Percentiles rank a stretch among this genome's conserved stretches.
These are phyloP conservation scores for Rutstroemia sp. DNA, from an alignment of 2,329 filamentous ascomycete genomes.

Conservation along the genomic window DNA sequence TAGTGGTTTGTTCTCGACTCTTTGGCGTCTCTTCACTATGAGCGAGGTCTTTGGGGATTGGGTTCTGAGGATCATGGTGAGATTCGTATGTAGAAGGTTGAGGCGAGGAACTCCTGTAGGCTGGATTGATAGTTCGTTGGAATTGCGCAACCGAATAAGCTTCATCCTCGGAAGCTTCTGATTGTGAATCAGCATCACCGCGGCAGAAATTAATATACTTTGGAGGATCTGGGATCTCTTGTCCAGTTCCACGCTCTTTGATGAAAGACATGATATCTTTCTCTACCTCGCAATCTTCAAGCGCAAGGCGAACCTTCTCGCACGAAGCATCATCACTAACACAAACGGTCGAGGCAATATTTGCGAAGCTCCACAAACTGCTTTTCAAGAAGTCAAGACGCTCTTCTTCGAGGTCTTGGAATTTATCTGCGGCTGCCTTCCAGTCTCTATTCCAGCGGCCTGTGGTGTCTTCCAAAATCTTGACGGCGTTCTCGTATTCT, in stretches of 20 bases:
- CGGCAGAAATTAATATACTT: constrained; percentile 99
- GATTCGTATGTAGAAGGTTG: constrained; percentile 90
- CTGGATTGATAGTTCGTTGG: constrained; percentile 88
- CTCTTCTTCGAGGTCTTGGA: constrained; percentile 97
- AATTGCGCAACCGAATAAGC: constrained; percentile 94
- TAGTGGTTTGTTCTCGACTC: constrained; percentile 39
- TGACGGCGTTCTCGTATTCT: constrained; percentile 90
- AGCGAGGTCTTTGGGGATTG: constrained; percentile 61
- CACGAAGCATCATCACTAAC: constrained; percentile 96
- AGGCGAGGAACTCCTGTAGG: constrained; percentile 91
- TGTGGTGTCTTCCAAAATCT: constrained; percentile 90
- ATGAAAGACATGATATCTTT: constrained; percentile 91
- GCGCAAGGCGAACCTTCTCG: constrained; percentile 87
- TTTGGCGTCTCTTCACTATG: constrained; percentile 41
- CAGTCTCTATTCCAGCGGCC: constrained; percentile 95
- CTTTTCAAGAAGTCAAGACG: constrained; percentile 95
- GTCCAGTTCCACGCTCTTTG: constrained; percentile 78
- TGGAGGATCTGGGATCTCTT: constrained; percentile 94
- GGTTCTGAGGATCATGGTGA: constrained; percentile 78
- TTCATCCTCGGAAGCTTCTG: constrained; percentile 78
- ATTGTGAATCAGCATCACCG: constrained; percentile 76
- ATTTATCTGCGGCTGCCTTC: constrained; percentile 97
- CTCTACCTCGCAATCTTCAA: constrained; percentile 95
- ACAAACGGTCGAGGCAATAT: constrained; percentile 93
- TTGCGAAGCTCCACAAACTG: constrained; percentile 96